Evolutionary conservation across 2,329 filamentous ascomycete species (phyloP), one percentile per base, ranked within the genome.

Genomic region (Colletotrichum abscissum): DNA sequence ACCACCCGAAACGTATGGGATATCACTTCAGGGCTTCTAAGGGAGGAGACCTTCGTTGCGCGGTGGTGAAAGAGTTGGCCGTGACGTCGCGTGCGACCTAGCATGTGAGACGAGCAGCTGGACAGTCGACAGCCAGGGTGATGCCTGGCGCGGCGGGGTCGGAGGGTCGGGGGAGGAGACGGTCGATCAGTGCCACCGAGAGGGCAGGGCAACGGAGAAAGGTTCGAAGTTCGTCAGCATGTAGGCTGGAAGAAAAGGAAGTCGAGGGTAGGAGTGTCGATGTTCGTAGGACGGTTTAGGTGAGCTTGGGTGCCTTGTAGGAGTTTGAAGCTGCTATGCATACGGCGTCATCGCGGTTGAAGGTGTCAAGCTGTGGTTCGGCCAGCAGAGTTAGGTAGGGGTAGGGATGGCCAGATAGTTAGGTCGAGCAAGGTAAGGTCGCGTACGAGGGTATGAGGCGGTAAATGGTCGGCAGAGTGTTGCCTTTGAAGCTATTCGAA

Each of bases 71-170:
- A 49, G 52, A 49, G 33, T 33, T 6, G 9, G 46, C 38, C 42
- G 38, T 56, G 49, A 62, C 66, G 71, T 73, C 71, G 71, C 67
- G 67, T 73, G 71, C 70, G 67, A 73, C 33, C 35, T 22, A 35
- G 60, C 67, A 73, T 63, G 35, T 73, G 71, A 73, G 71, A 65
- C 67, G 56, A 49, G 60, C 60, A 73, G 70, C 59, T 73, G 70
- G 28, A 57, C 26, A 30, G 24, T 22, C 57, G 16, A 35, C 8
- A 73, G 60, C 71, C 56, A 55, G 71, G 67, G 56, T 65, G 67
- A 60, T 71, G 71, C 71, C 58, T 60, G 67, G 49, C 28, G 57
- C 46, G 52, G 69, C 64, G 64, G 69, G 69, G 69, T 72, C 49
- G 57, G 57, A 30, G 30, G 56, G n/a, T 26, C 38, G 64, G 16